Evolutionary conservation across 495 filamentous ascomycete genomes (phyloP), one percentile per base, ranked within the genome.

Genomic region (Hypoxylon lenormandii): DNA sequence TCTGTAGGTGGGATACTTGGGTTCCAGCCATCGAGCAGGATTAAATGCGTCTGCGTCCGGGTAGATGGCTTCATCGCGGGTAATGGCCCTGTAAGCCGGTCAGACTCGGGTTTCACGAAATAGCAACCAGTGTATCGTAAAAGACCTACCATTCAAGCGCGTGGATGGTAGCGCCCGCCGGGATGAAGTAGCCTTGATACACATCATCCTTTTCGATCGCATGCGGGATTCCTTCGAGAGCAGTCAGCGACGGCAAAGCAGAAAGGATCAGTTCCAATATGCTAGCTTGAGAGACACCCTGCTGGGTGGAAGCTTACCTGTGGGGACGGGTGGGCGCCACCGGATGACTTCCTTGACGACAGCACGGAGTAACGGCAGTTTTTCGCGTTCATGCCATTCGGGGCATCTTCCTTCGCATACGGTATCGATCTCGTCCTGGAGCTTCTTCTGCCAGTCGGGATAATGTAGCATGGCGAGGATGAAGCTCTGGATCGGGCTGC

Each of bases 31-130:
- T 5, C 86, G 78, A 3, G 69, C 76, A 7, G 86, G 86, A 54
- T 82, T 78, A 76, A 89, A 90, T n/a, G 76, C 64, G 26, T 90
- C 87, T n/a, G 87, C 74, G 56, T 87, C 81, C 0, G 87, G 88
- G 57, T 89, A 91, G 13, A 80, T 80, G 11, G 72, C 62, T 49
- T 84, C 79, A 68, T 90, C 84, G 50, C 88, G 83, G 26, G 87
- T 84, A 64, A 91, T 89, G 38, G 82, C 85, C 88, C 88, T 86
- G 12, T 67, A 66, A 58, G 82, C 81, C 22, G 77, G 78, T 8
- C 81, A 58, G 42, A 80, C 19, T 43, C 0, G 3, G 26, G 22
- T 3, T 28, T n/a, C n/a, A n/a, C n/a, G n/a, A n/a, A n/a, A n/a
- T n/a, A 13, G 0, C 19, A 16, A 48, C 13, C 0, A 55, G 2